Conservation (phyloP, 352 stramenopile species). For the Phytophthora parvispora region DNA sequence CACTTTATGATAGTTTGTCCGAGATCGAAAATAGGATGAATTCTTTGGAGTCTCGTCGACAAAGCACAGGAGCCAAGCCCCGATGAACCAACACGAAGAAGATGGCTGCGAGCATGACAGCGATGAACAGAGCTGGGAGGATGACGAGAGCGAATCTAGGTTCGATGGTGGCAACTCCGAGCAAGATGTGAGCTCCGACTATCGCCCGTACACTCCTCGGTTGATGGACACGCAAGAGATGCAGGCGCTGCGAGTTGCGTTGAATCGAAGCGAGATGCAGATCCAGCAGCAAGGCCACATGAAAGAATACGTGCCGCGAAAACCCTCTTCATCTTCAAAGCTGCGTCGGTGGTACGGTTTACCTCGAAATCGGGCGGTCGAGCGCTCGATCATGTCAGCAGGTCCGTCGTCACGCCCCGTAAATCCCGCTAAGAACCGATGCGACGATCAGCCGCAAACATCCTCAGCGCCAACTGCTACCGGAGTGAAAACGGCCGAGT, state of each 20-base stretch:
- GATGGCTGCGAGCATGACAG: background rate
- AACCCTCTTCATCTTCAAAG: conserved; percentile 19
- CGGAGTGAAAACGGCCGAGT: conserved; percentile 37
- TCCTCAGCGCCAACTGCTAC: background rate
- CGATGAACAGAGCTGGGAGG: background rate
- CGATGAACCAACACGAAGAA: conserved; percentile 2
- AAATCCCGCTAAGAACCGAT: background rate
- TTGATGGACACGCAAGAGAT: conserved; percentile 72
- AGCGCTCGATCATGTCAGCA: conserved; percentile 18
- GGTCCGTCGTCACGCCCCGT: conserved; percentile 12
- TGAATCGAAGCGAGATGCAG: conserved; percentile 49
- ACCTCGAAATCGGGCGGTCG: conserved; percentile 12
- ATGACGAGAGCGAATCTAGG: conserved; percentile 2
- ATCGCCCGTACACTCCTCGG: conserved; percentile 50
- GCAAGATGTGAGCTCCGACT: conserved; percentile 1
- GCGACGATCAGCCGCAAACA: conserved; percentile 2
- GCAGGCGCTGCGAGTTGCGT: conserved; percentile 41
- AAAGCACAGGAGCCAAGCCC: background rate
- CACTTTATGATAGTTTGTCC: too few species aligned
- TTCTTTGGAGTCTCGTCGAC: background rate
- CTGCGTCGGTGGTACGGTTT: conserved; percentile 23
- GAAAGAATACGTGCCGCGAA: conserved; percentile 56
- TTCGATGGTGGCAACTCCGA: conserved; percentile 8
- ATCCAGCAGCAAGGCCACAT: conserved; percentile 57
- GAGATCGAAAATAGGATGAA: conserved; percentile 18